Evolutionary conservation across 2,329 filamentous ascomycete species (phyloP), one percentile per base, ranked within the genome.

Genomic region (Cladosporium sp.): DNA sequence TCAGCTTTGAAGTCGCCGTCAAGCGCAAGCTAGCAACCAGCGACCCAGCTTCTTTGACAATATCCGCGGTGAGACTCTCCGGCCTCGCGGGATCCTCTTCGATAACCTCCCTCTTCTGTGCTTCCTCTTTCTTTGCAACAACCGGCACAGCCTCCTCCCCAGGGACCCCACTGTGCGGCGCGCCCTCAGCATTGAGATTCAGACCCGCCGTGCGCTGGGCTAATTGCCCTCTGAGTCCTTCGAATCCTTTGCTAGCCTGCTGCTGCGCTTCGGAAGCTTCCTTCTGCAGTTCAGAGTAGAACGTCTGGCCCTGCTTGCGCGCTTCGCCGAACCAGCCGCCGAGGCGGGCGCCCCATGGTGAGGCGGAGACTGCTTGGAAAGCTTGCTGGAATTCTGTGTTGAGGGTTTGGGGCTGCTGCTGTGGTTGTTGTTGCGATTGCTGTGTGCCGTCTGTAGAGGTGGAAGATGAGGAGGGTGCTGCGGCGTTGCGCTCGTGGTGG

Each of bases 361-460:
- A 97, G 71, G 88, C 87, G 3, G 92, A 94, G 75, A 99, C 92
- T 28, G 93, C 93, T 75, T 92, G 93, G 84, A 98, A 97, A 7
- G 94, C 95, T 79, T 97, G 92, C 80, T 97, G 92, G 69, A 99
- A 86, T 75, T 99, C 95, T 71, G 88, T 86, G 76, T 96, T 96
- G 71, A 99, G 85, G 8, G 62, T 89, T 82, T 72, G 77, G 77
- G 71, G 30, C 4, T 32, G 21, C 4, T 36, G 36, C 4, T 36
- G 36, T 47, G 78, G 28, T 10, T 71, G 64, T 62, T 80, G 68
- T 74, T 74, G 67, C 34, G 65, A 21, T 41, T 49, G 47, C 26
- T 61, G 64, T 60, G 58, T 24, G 65, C 41, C 18, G 61, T 59
- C 59, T 64, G 28, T 11, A n/a, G 74, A 18, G 41, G 59, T 3